These are phyloP conservation scores for Tolypocladium pustulatum DNA, from an alignment of 2,329 filamentous ascomycete genomes.

Conservation along the genomic window DNA sequence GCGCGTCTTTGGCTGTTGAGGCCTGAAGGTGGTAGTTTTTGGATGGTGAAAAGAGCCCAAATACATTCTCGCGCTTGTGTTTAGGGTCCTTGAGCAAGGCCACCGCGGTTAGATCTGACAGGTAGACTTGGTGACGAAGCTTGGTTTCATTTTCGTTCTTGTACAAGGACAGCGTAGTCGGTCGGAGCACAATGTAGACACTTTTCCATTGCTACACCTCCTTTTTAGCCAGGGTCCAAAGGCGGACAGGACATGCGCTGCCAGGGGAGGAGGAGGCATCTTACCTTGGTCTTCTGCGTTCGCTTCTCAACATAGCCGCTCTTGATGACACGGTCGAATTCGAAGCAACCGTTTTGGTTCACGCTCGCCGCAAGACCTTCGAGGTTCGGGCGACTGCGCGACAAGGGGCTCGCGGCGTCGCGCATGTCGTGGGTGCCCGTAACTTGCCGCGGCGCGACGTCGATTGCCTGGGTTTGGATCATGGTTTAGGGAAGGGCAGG, in stretches of 20 bases:
- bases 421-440: constrained; percentile 2
- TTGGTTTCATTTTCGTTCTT: constrained; percentile 85
- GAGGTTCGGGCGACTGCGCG: constrained; percentile 24
- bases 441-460: constrained; percentile 2
- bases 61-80: constrained; percentile 75
- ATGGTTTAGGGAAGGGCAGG: not conserved
- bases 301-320: constrained; percentile 78
- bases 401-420: constrained; percentile 9
- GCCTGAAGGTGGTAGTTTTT: constrained; percentile 89
- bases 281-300: constrained; percentile 86
- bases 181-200: constrained; percentile 79
- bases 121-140: constrained; percentile 75
- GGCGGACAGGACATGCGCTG: not conserved
- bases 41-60: constrained; percentile 84
- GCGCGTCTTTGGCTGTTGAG: constrained; percentile 58
- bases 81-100: constrained; percentile 83
- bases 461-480: constrained; percentile 11
- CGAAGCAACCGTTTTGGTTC: constrained; percentile 90
- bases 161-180: constrained; percentile 85
- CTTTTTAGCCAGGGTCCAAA: constrained; percentile 8
- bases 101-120: constrained; percentile 85
- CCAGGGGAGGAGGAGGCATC: constrained; percentile 8
- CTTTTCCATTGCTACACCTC: constrained; percentile 72
- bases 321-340: constrained; percentile 90
- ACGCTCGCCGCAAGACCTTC: constrained; percentile 67